Evolutionary conservation across 768 basidiomycete species (phyloP).

Genomic region (Xerocomellus dryophilus): DNA sequence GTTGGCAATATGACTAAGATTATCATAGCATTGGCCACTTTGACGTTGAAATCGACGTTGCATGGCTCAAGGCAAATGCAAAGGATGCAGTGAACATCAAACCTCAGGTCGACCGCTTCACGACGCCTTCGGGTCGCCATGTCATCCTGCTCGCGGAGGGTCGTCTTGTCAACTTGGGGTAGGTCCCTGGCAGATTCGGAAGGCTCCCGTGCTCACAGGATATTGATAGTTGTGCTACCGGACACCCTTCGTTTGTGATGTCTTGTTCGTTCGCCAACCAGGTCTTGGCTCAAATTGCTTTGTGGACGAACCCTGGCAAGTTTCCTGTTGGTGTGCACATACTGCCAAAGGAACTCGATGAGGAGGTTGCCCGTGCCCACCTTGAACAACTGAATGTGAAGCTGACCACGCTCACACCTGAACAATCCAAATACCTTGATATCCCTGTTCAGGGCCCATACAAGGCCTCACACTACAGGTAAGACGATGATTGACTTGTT

Average conservation of each 20-base stretch:
- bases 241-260: constrained; percentile 99
- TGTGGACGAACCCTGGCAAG: constrained; percentile 89
- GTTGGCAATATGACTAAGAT: constrained; percentile 7
- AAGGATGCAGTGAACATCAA: constrained; percentile 84
- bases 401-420: constrained; percentile 69
- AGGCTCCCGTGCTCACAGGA: constrained; percentile 6
- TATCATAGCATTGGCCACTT: constrained; percentile 74
- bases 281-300: constrained; percentile 94
- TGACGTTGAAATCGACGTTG: constrained; percentile 92
- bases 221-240: constrained; percentile 78
- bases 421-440: constrained; percentile 89
- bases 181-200: constrained; percentile 19
- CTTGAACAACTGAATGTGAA: constrained; percentile 89
- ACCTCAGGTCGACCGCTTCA: constrained; percentile 98
- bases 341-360: constrained; percentile 96
- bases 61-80: constrained; percentile 96
- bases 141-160: constrained; percentile 97
- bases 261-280: constrained; percentile 99
- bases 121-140: constrained; percentile 89
- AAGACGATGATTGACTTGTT: constrained; percentile 2
- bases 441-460: constrained; percentile 80
- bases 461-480: constrained; percentile 72
- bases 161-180: constrained; percentile 98
- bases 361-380: constrained; percentile 98
- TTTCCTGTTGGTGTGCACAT: constrained; percentile 99